Evolutionary conservation across 1,139 yeast genomes (phyloP).

Genomic region (Candida dubliniensis): DNA sequence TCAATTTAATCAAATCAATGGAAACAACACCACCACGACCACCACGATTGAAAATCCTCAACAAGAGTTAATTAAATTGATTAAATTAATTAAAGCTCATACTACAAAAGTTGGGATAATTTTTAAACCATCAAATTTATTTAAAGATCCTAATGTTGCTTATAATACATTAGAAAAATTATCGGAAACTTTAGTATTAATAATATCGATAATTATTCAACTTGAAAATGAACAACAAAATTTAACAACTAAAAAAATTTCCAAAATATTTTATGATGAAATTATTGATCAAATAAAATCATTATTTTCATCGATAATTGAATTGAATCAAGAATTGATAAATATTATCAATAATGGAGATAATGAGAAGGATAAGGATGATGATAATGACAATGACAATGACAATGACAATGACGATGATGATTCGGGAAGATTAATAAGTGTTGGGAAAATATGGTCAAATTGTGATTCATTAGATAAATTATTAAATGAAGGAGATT

Average conservation of each 20-base stretch:
- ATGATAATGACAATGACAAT: slow-evolving; percentile 11
- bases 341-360: slow-evolving; percentile 18
- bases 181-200: slow-evolving; percentile 44
- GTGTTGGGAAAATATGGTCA: slow-evolving; percentile 68
- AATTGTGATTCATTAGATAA: slow-evolving; percentile 48
- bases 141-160: slow-evolving; percentile 44
- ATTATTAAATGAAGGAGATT: slow-evolving; percentile 46
- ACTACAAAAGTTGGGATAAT: slow-evolving; percentile 78
- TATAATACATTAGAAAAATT: slow-evolving; percentile 52
- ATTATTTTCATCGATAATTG: slow-evolving; percentile 10
- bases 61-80: slow-evolving; percentile 57
- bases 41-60: slow-evolving; percentile 43
- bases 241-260: slow-evolving; percentile 26
- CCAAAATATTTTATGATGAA: slow-evolving; percentile 43
- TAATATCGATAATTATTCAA: slow-evolving; percentile 49
- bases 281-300: slow-evolving; percentile 23
- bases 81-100: slow-evolving; percentile 69
- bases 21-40: slow-evolving; percentile 29
- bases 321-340: slow-evolving; percentile 24
- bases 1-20: slow-evolving; percentile 19
- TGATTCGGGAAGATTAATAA: slow-evolving; percentile 49
- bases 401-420: slow-evolving; percentile 13
- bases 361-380: slow-evolving; percentile 15
- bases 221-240: slow-evolving; percentile 18
- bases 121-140: slow-evolving; percentile 58